Percentiles rank a stretch among this genome's conserved stretches.
Conservation (phyloP, 1,284 basidiomycete species). For the Pseudozyma pruni region DNA sequence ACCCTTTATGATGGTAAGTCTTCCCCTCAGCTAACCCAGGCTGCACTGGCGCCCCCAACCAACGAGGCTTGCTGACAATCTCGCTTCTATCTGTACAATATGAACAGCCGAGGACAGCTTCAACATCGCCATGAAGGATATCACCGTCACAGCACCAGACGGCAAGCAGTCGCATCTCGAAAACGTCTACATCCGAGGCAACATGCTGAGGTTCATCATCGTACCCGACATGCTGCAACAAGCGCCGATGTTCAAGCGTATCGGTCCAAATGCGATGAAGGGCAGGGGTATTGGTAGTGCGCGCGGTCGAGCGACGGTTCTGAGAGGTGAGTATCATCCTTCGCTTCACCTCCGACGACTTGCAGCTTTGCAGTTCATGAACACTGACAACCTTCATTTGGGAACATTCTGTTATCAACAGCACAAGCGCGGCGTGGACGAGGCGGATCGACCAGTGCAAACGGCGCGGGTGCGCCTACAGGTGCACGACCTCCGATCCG, state of each 20-base stretch:
- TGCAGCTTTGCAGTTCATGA: background rate
- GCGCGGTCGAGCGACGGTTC: conserved; percentile 94
- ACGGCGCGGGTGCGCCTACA: conserved; percentile 1
- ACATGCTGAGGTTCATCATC: conserved; percentile 92
- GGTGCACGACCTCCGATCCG: conserved; percentile 33
- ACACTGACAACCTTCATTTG: background rate
- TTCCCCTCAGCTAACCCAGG: background rate
- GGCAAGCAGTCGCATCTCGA: conserved; percentile 99
- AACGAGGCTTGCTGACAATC: background rate
- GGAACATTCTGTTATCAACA: conserved; percentile 4
- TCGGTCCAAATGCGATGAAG: conserved; percentile 97
- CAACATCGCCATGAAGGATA: conserved; percentile 94
- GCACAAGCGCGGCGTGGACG: conserved; percentile 52
- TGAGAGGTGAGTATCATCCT: conserved; percentile 79
- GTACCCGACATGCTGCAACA: conserved; percentile 99
- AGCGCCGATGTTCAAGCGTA: conserved; percentile 99
- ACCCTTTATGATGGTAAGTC: conserved; percentile 82
- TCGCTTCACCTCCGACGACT: background rate
- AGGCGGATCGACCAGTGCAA: conserved; percentile 27
- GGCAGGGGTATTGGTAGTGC: conserved; percentile 98
- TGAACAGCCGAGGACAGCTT: conserved; percentile 92
- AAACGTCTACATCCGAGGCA: conserved; percentile 98
- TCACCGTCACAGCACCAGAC: conserved; percentile 97
- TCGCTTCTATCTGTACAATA: background rate
- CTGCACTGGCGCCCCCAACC: too few relatives aligned